These are phyloP conservation scores for Eucalyptus marginata DNA, from an alignment of 345 rosid species.

Conservation along the genomic window DNA sequence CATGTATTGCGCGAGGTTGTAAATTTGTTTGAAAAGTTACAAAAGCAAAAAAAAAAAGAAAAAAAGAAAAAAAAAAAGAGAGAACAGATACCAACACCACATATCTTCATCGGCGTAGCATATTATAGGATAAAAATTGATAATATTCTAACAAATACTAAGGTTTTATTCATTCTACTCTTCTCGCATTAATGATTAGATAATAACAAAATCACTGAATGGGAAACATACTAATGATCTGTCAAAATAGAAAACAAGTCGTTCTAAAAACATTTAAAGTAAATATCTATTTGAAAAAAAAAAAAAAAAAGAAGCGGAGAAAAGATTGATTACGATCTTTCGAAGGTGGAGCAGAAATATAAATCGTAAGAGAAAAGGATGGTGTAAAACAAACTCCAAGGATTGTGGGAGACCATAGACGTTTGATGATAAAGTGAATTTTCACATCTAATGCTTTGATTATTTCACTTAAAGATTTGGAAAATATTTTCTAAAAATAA, in stretches of 20 bases:
- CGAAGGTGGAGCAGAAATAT: not conserved
- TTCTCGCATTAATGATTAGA: not conserved
- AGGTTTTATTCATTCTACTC: not conserved
- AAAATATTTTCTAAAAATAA: too few relatives aligned
- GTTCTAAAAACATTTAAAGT: not conserved
- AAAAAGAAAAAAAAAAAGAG: too few relatives aligned
- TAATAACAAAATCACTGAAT: not conserved
- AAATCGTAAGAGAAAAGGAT: not conserved
- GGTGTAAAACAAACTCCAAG: not conserved
- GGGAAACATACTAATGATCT: not conserved
- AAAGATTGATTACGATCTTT: not conserved
- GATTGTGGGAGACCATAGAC: not conserved
- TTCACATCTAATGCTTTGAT: accelerated
- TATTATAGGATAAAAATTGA: not conserved
- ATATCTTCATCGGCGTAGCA: not conserved
- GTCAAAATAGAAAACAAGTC: not conserved
- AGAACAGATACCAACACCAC: too few relatives aligned
- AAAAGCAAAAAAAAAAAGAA: too few relatives aligned
- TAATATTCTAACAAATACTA: not conserved
- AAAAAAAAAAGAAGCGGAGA: not conserved
- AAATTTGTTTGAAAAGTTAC: not conserved
- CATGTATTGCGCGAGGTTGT: not conserved
- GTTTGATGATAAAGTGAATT: not conserved
- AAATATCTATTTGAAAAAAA: not conserved
- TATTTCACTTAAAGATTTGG: too few relatives aligned